Evolutionary conservation across 345 rosid genomes (phyloP).

Genomic region (Cochlearia excelsa): DNA sequence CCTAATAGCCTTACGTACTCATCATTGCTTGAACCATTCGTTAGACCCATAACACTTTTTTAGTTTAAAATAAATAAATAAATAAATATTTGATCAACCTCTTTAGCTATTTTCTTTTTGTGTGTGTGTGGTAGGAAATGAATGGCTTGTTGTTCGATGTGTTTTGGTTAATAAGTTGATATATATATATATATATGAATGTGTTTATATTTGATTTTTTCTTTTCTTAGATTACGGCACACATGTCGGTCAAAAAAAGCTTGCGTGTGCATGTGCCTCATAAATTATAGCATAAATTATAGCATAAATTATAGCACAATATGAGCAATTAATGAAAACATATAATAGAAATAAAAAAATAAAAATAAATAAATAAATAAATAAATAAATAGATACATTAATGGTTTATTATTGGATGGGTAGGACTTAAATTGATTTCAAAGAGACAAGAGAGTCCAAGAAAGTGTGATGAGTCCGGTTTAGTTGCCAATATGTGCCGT

Average conservation of each 20-base stretch:
- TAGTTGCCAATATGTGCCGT: conserved; percentile 28
- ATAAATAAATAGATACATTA: background rate
- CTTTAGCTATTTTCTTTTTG: conserved; percentile 1
- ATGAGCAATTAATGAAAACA: background rate
- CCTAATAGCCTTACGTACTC: conserved; percentile 57
- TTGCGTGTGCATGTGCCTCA: conserved; percentile 24
- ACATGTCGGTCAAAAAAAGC: conserved; percentile 31
- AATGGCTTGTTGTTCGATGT: conserved; percentile 22
- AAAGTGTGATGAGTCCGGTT: conserved; percentile 21
- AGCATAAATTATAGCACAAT: too few relatives aligned
- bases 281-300: background rate
- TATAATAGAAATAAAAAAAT: background rate
- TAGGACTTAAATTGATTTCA: background rate
- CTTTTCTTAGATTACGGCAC: conserved; percentile 21
- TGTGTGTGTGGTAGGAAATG: background rate
- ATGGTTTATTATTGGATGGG: background rate
- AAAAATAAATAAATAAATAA: background rate
- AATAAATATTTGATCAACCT: conserved; percentile 14
- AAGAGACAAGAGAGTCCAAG: conserved; percentile 21
- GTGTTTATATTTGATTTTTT: conserved; percentile 7
- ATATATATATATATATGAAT: conserved; percentile 14
- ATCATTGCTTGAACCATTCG: conserved; percentile 28
- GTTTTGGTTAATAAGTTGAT: conserved; percentile 22
- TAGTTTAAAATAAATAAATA: background rate
- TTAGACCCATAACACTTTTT: conserved; percentile 13